These are phyloP conservation scores for Mantamonas sphyraenae DNA, from an alignment of 78 protist species.

Conservation along the genomic window DNA sequence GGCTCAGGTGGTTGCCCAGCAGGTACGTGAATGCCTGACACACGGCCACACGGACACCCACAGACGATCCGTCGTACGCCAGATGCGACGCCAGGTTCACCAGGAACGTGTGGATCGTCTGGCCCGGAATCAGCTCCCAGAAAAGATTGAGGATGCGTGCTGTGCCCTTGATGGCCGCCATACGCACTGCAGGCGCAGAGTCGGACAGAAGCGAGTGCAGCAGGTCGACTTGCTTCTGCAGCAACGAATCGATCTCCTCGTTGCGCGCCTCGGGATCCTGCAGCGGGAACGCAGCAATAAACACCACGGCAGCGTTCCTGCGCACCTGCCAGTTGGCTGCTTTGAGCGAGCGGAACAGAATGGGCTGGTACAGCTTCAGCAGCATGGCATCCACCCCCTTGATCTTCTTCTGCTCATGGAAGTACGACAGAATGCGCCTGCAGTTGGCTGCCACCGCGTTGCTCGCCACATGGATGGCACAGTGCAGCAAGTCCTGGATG, in stretches of 20 bases:
- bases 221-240: constrained; percentile 27
- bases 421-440: constrained; percentile 13
- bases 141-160: constrained; percentile 19
- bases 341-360: constrained; percentile 43
- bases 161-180: constrained; percentile 33
- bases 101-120: constrained; percentile 14
- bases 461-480: constrained; percentile 27
- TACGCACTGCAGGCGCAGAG: constrained; percentile 30
- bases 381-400: constrained; percentile 60
- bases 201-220: constrained; percentile 37
- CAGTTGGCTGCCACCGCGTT: background rate
- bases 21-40: constrained; percentile 25
- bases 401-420: constrained; percentile 32
- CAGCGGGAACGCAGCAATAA: constrained; percentile 55
- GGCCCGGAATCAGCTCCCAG: constrained; percentile 58
- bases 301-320: constrained; percentile 40
- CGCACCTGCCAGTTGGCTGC: constrained; percentile 53
- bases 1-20: constrained; percentile 34
- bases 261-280: constrained; percentile 19
- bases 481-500: constrained; percentile 44
- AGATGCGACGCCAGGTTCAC: constrained; percentile 17
- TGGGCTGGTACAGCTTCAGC: constrained; percentile 46
- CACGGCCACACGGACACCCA: constrained; percentile 32
- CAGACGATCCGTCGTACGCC: constrained; percentile 34
- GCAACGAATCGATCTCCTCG: constrained; percentile 19